phyloP scores from a whole-genome alignment of 352 stramenopile genomes.

The Salisapilia sapeloensis region DNA sequence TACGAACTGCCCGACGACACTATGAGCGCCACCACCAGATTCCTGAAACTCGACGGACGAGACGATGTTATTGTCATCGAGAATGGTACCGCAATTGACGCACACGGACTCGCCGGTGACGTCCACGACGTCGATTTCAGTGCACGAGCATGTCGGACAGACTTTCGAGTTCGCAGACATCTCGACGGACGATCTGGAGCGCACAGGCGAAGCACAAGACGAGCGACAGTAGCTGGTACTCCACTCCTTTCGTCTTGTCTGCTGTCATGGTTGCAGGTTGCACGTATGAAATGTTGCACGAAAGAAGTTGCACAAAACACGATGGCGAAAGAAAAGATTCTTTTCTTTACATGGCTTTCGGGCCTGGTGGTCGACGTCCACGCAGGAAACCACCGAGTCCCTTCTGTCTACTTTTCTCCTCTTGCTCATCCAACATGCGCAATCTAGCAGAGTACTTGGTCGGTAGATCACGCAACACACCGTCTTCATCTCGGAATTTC shows the following conservation, averaged over 20 bases:
- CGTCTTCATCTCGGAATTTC: constrained; percentile 72
- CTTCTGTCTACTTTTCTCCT: constrained; percentile 66
- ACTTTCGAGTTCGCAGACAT: constrained; percentile 11
- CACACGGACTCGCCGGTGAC: constrained; percentile 79
- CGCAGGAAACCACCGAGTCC: constrained; percentile 71
- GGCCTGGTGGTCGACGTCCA: constrained; percentile 47
- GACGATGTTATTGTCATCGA: constrained; percentile 97
- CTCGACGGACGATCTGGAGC: too few species aligned
- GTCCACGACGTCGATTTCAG: constrained; percentile 89
- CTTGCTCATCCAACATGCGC: constrained; percentile 62
- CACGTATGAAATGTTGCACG: too few species aligned
- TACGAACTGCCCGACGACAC: constrained; percentile 94
- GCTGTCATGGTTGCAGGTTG: too few species aligned
- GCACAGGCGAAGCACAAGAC: too few species aligned
- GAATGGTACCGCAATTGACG: constrained; percentile 82
- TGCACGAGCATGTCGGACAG: constrained; percentile 92
- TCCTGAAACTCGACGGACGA: constrained; percentile 95
- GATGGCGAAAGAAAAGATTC: too few species aligned
- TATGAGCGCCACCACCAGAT: constrained; percentile 73
- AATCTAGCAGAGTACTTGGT: constrained; percentile 63
- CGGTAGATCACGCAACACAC: constrained; percentile 57
- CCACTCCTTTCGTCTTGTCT: too few species aligned
- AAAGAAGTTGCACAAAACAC: too few species aligned
- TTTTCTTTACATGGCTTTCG: too few species aligned
- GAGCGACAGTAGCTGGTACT: too few species aligned